Evolutionary conservation across 2,329 filamentous ascomycete species (phyloP).

Genomic region (Fusarium mundagurra): DNA sequence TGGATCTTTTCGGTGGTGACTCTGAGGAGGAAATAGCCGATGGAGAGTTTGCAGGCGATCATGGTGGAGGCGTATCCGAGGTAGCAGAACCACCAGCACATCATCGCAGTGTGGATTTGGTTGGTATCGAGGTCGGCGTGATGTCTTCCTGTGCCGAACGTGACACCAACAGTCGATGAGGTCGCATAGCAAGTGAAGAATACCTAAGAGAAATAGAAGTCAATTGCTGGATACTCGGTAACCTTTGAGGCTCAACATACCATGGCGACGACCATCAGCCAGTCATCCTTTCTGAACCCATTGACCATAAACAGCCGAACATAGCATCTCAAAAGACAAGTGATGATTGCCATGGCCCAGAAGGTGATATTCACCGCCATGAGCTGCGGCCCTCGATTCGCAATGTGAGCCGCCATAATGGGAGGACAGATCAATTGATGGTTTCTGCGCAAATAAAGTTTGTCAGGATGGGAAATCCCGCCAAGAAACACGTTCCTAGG

Average conservation of each 20-base stretch:
- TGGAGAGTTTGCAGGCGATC: constrained; percentile 48
- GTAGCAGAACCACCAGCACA: constrained; percentile 47
- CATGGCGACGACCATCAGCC: constrained; percentile 48
- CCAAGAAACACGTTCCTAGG: not conserved
- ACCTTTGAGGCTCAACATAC: constrained; percentile 24
- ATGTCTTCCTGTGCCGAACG: constrained; percentile 50
- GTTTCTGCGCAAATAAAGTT: not conserved
- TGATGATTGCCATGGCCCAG: constrained; percentile 36
- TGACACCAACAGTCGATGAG: constrained; percentile 40
- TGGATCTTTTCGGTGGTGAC: constrained; percentile 38
- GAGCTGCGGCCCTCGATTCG: constrained; percentile 47
- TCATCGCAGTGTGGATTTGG: constrained; percentile 43
- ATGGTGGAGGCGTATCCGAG: constrained; percentile 41
- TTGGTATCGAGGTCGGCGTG: constrained; percentile 40
- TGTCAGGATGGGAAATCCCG: constrained; percentile 6
- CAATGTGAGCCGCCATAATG: constrained; percentile 21
- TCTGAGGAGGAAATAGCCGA: constrained; percentile 48
- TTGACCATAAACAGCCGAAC: constrained; percentile 47
- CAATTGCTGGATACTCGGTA: not conserved
- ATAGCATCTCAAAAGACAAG: constrained; percentile 46
- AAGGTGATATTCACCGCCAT: constrained; percentile 47
- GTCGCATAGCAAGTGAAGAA: constrained; percentile 25
- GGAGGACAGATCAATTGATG: not conserved
- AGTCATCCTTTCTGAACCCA: constrained; percentile 50
- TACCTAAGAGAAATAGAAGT: constrained; percentile 39